Evolutionary conservation across 208 protist genomes (phyloP).

Genomic region (Spongospora subterranea): DNA sequence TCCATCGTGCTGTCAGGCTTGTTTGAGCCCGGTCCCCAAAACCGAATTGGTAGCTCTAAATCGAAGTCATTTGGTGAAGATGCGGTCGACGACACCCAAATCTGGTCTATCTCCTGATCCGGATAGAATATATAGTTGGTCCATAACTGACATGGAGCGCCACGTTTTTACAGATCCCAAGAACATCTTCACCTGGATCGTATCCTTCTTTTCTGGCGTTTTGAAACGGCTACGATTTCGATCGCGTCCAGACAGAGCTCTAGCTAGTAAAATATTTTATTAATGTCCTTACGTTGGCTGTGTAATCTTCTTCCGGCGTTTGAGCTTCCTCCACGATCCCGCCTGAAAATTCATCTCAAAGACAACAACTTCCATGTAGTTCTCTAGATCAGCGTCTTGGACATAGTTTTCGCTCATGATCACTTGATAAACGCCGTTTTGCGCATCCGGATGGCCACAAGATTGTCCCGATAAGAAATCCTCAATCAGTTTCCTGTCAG

Average conservation of each 20-base stretch:
- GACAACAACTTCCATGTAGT: constrained; percentile 21
- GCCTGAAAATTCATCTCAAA: constrained; percentile 52
- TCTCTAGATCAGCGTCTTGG: constrained; percentile 3
- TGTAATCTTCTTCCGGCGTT: background rate
- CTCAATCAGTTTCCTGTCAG: background rate
- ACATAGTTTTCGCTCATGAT: constrained; percentile 30
- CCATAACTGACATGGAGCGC: too few relatives aligned
- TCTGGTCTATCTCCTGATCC: too few relatives aligned
- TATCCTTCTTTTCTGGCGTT: too few relatives aligned
- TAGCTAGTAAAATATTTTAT: too few relatives aligned
- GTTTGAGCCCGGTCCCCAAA: background rate
- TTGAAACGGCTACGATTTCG: too few relatives aligned
- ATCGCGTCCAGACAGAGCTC: too few relatives aligned
- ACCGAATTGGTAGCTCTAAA: background rate
- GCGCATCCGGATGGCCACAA: background rate
- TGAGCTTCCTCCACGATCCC: constrained; percentile 44
- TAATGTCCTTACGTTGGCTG: too few relatives aligned
- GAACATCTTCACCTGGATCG: too few relatives aligned
- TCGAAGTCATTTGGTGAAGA: background rate
- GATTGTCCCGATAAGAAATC: background rate
- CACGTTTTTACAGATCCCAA: too few relatives aligned
- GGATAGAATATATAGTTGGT: too few relatives aligned
- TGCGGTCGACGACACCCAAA: too few relatives aligned
- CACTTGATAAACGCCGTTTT: constrained; percentile 12
- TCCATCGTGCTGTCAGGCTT: background rate